Base-by-base conservation (phyloP, 2,329 filamentous ascomycete genomes). In the Colletotrichum sp. region DNA sequence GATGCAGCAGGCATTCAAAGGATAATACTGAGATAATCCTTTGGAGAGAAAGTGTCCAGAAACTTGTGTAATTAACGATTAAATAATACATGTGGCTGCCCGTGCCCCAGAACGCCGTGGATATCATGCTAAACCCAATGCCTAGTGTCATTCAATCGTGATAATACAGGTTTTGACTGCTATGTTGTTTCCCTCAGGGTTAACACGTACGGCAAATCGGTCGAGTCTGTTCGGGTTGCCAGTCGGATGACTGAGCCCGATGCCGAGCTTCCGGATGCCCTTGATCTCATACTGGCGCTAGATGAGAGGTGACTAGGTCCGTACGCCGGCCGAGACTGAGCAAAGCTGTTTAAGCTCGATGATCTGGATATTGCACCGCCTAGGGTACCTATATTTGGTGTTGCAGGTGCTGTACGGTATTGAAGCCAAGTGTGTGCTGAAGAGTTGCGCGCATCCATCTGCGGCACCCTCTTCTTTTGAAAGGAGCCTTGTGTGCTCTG, bases 391-490 rank as follows among this genome's bases (percentile, higher is more conserved):
- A 85, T 86, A 8, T 62, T 62, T 62, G 89, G 86, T 30, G 89
- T 91, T n/a, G 88, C 90, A 1, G 90, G 89, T 18, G 89, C 89
- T 8, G 89, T 91, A 69, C 86, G 84, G 78, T 88, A 91, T 26
- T 86, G 83, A 59, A 83, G 84, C 84, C 87, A 86, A 9, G 86
- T 87, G 30, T 84, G 84, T 8, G 84, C 84, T 8, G 88, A 90
- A 18, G 87, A 85, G 49, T 85, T 85, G 32, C 87, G 85, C 69
- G 79, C 81, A 2, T 80, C 76, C 26, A 83, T 78, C 9, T 81
- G 80, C 16, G 80, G 77, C 12, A 66, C 79, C 3, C 52, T 75
- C n/a, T 75, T 78, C 8, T 44, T 69, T 24, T 32, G 65, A 21
- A 64, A 36, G 4, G 84, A 86, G 68, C 79, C 82, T 18, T 80